These are phyloP conservation scores for Lachnellula arida DNA, from an alignment of 2,329 filamentous ascomycete species.

Conservation along the genomic window DNA sequence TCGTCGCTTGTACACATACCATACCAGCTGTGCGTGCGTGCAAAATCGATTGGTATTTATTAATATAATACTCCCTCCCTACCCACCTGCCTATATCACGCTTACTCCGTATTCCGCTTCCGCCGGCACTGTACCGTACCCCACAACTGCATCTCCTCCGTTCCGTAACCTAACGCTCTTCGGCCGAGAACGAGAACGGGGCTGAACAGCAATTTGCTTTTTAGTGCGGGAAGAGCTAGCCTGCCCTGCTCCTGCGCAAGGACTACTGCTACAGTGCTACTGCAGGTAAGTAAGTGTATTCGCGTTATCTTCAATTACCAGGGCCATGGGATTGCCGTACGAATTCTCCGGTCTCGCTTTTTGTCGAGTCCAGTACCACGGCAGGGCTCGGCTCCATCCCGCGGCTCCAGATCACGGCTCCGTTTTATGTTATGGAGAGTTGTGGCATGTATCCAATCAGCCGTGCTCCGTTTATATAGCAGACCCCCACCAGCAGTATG, in stretches of 20 bases:
- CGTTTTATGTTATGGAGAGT: background rate
- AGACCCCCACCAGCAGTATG: background rate
- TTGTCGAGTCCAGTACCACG: background rate
- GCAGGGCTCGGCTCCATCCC: background rate
- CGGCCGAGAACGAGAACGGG: no score
- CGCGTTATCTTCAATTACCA: background rate
- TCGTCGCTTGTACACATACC: background rate
- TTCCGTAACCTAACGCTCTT: no score
- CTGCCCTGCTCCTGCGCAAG: background rate
- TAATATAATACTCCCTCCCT: no score
- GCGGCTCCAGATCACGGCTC: no score
- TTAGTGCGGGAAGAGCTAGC: no score
- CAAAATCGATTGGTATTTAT: no score
- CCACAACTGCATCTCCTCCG: background rate
- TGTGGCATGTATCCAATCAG: background rate
- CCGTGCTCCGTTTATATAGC: background rate
- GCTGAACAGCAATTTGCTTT: no score
- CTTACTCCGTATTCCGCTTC: no score
- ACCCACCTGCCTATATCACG: no score
- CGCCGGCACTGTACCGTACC: no score
- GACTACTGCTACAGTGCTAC: background rate
- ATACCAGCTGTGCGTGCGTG: no score
- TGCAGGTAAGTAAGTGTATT: background rate
- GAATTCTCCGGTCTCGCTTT: background rate
- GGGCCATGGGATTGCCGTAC: background rate